These are phyloP conservation scores for Ophiosphaerella herpotricha DNA, from an alignment of 2,329 filamentous ascomycete species.

Conservation along the genomic window DNA sequence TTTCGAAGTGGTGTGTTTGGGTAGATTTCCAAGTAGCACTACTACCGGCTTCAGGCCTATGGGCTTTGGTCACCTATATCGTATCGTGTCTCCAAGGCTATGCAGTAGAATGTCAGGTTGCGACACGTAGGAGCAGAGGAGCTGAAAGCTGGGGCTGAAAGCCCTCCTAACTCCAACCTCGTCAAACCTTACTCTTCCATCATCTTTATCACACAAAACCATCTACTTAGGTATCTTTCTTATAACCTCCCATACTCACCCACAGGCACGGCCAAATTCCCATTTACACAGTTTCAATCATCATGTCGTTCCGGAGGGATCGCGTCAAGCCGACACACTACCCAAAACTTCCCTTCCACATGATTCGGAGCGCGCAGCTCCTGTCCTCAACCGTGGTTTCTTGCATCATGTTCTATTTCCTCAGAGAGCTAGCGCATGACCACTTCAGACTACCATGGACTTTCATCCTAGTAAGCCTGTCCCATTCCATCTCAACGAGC, in stretches of 20 bases:
- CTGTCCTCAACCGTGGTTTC: constrained; percentile 56
- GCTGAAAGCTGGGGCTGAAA: too few relatives aligned
- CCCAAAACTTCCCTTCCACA: constrained; percentile 50
- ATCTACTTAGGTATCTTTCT: too few relatives aligned
- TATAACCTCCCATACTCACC: too few relatives aligned
- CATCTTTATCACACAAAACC: too few relatives aligned
- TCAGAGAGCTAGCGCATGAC: constrained; percentile 58
- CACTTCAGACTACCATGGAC: constrained; percentile 62
- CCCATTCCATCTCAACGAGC: background rate
- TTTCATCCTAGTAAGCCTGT: constrained; percentile 58
- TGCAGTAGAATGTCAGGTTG: background rate
- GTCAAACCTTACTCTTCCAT: too few relatives aligned
- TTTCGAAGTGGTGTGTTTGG: too few relatives aligned
- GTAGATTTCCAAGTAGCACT: too few relatives aligned
- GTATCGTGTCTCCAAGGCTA: too few relatives aligned
- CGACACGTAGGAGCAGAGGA: background rate
- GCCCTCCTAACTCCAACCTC: too few relatives aligned
- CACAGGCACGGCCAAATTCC: background rate
- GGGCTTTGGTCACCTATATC: too few relatives aligned
- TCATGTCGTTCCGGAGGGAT: constrained; percentile 23
- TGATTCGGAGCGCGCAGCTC: constrained; percentile 48
- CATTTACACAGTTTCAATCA: background rate
- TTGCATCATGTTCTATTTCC: constrained; percentile 60
- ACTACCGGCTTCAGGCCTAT: too few relatives aligned
- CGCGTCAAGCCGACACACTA: constrained; percentile 50